Percentiles rank a stretch among this genome's conserved stretches.
Conservation (phyloP, 495 filamentous ascomycete genomes). For the Beverwykella pulmonaria region DNA sequence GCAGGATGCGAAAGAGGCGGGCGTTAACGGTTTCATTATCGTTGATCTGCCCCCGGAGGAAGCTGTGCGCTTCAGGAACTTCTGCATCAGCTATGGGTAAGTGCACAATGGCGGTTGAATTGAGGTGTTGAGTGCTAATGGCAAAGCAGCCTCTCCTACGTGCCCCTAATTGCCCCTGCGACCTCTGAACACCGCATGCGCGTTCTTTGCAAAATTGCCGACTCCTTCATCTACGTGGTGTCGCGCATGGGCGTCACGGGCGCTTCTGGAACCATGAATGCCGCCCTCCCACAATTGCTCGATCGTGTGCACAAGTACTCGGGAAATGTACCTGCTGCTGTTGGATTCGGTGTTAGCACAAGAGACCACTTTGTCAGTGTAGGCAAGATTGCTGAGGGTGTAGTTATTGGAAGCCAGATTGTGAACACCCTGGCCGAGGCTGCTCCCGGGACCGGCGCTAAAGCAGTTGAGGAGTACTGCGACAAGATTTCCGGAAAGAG, state of each 20-base stretch:
- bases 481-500: constrained; percentile 68
- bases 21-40: constrained; percentile 96
- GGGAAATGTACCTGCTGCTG: constrained; percentile 83
- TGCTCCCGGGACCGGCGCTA: constrained; percentile 65
- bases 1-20: constrained; percentile 78
- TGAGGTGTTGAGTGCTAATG: not conserved
- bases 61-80: constrained; percentile 84
- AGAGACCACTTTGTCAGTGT: constrained; percentile 90
- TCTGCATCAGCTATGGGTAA: constrained; percentile 61
- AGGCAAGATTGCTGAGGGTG: constrained; percentile 82
- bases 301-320: constrained; percentile 87
- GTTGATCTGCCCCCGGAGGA: constrained; percentile 97
- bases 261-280: constrained; percentile 78
- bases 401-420: constrained; percentile 96
- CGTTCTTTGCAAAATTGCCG: constrained; percentile 92
- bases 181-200: constrained; percentile 94
- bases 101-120: constrained; percentile 3
- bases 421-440: constrained; percentile 77
- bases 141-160: constrained; percentile 74
- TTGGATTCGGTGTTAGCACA: constrained; percentile 96
- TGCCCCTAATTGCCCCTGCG: constrained; percentile 91
- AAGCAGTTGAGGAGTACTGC: constrained; percentile 84
- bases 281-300: constrained; percentile 77
- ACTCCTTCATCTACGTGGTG: constrained; percentile 99
- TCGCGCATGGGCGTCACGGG: constrained; percentile 97